Base-by-base conservation (phyloP, 73 alveolate genomes). In the Halteria grandinella region DNA sequence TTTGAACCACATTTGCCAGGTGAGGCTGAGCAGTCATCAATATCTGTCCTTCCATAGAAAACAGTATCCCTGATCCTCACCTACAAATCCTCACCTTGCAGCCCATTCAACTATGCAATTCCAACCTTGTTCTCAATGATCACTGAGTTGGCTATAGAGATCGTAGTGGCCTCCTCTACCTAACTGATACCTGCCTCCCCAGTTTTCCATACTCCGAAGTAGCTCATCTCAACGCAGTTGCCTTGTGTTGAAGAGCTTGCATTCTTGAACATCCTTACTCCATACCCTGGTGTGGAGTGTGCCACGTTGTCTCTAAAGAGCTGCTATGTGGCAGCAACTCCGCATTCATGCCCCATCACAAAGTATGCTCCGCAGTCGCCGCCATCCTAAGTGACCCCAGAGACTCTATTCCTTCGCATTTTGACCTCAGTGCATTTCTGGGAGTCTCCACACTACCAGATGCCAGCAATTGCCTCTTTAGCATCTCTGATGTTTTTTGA, bases 141-240 rank as follows among this genome's bases (percentile, higher is more conserved):
- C n/a, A 29, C 25, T 64, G 44, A 43, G 52, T 64, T 45, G 4
- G 79, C 11, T 11, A 29, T 44, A 39, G 1, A 3, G 11, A 24
- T 29, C 64, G 1, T 20, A 17, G 4, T 44, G 15, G 47, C 2
- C 6, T 2, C 4, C 11, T 36, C 15, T 28, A 18, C 45, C 14
- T 18, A 43, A 14, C 66, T 3, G n/a, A 44, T 25, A 15, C 60
- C 79, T 44, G 54, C 79, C 40, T 44, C 79, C 7, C 34, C 21
- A 18, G 14, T 4, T 44, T 64, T 64, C 20, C 44, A 64, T 12
- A 52, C 66, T 6, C 21, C 48, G 33, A 64, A 64, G 29, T 64
- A 25, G 29, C 66, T 43, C 2, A 57, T 59, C 28, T 44, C 63
- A 53, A 64, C 29, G 52, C 79, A 64, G 6, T 44, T 20, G 32